A percentile compares a stretch with the other conserved stretches of the same genome.
Conservation (phyloP, 306 rosid genomes). For the Rosa chinensis region DNA sequence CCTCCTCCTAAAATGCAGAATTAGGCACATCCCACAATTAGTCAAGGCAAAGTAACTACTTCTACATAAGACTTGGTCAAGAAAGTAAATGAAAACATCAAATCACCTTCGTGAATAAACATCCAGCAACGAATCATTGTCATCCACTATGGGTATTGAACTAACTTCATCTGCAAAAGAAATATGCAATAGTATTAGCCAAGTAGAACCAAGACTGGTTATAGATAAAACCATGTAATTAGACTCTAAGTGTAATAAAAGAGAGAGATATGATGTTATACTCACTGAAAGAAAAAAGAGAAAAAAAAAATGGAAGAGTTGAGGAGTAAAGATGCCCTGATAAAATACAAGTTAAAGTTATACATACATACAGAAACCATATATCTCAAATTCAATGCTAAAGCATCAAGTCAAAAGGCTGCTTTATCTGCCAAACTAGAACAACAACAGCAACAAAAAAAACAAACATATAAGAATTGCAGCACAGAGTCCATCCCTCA, state of each 20-base stretch:
- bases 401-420: too few relatives aligned
- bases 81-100: neutral
- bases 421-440: too few relatives aligned
- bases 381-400: too few relatives aligned
- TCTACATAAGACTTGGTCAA: neutral
- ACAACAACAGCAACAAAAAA: too few relatives aligned
- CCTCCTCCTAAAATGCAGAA: too few relatives aligned
- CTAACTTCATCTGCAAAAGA: constrained; percentile 71
- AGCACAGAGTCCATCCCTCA: constrained; percentile 47
- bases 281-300: too few relatives aligned
- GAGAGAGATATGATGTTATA: too few relatives aligned
- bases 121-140: constrained; percentile 69
- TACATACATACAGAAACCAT: too few relatives aligned
- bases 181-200: constrained; percentile 26
- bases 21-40: constrained; percentile 12
- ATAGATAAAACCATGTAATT: constrained; percentile 16
- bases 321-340: too few relatives aligned
- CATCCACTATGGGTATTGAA: constrained; percentile 84
- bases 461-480: too few relatives aligned
- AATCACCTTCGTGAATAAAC: constrained; percentile 74
- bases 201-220: constrained; percentile 21
- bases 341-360: too few relatives aligned
- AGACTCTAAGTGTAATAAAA: neutral
- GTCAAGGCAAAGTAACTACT: constrained; percentile 6
- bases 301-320: too few relatives aligned